phyloP scores from a whole-genome alignment of 106 monocot genomes.

The Triglochin maritima region DNA sequence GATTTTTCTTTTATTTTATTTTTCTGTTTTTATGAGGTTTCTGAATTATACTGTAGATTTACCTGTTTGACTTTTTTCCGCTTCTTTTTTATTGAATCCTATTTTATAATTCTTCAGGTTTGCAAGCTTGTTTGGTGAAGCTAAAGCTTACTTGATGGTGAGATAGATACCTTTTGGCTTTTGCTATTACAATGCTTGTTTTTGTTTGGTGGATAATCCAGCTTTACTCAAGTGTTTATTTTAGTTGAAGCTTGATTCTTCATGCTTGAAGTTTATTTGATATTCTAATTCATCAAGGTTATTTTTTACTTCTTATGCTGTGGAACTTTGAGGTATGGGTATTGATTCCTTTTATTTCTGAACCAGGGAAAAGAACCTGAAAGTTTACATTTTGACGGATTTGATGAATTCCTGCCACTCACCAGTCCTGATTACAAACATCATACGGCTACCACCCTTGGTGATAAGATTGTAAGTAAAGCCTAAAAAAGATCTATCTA shows the following conservation, averaged over 20 bases:
- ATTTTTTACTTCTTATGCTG: background rate
- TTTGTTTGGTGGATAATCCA: background rate
- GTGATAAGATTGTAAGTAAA: constrained; percentile 47
- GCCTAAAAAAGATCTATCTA: background rate
- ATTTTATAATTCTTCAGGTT: background rate
- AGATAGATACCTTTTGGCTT: background rate
- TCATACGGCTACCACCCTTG: constrained; percentile 20
- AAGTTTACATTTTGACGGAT: constrained; percentile 12
- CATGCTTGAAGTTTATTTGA: background rate
- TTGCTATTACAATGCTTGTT: background rate
- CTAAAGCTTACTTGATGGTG: constrained; percentile 4
- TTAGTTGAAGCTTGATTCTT: background rate
- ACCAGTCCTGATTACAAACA: constrained; percentile 9
- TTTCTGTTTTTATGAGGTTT: no score
- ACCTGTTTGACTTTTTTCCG: no score
- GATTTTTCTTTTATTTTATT: no score
- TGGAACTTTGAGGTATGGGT: background rate
- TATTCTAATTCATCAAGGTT: background rate
- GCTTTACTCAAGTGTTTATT: background rate
- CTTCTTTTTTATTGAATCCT: no score
- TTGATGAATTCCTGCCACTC: constrained; percentile 9
- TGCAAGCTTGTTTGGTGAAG: constrained; percentile 2
- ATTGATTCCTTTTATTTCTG: constrained; percentile 4
- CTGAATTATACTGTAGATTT: no score
- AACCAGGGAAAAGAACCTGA: constrained; percentile 60